Evolutionary conservation across 331 rosid species (phyloP), one percentile per base, ranked within the genome.

Genomic region (Rhamnella rubrinervis): DNA sequence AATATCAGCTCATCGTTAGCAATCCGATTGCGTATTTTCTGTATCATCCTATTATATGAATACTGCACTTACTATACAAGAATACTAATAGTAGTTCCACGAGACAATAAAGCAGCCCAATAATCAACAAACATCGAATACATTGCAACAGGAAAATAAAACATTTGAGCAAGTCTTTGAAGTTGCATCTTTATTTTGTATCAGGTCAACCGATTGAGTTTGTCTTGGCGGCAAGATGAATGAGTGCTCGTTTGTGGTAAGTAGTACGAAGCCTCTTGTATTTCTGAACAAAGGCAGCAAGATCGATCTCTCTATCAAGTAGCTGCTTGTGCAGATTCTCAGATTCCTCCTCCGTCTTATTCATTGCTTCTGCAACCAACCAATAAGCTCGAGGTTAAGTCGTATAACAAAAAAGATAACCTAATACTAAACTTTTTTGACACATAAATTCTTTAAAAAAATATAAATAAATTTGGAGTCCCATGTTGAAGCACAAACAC

Each of bases 161-260:
- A 37, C 47, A 46, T 31, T 40, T 52, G 28, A 14, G 21, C 0
- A 52, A 49, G 55, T 47, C 15, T 14, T 14, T 10, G 46, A 10
- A 58, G 53, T 21, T 55, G 38, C 56, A 31, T 17, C 1, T 4
- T 13, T 6, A 18, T 13, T 4, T 11, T 40, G 44, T 23, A 41
- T 12, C 71, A 52, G 41, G 66, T 85, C 79, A 86, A 1, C 67
- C 51, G 56, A 67, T 68, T 50, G 84, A 60, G 60, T 74, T 87
- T 49, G 98, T 85, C 78, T 78, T 92, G n/a, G 92, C 91, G 4
- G 98, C 85, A 50, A 92, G 84, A 74, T 89, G 96, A 51, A 86
- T 44, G 31, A 92, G 96, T 10, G 91, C 92, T 55, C 83, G 85
- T 75, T 59, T 76, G 83, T 89, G 96, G 78, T 86, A 87, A 53